A percentile compares a stretch with the other conserved stretches of the same genome.
Conservation (phyloP, 1,284 basidiomycete species). For the Kwoniella shivajii region DNA sequence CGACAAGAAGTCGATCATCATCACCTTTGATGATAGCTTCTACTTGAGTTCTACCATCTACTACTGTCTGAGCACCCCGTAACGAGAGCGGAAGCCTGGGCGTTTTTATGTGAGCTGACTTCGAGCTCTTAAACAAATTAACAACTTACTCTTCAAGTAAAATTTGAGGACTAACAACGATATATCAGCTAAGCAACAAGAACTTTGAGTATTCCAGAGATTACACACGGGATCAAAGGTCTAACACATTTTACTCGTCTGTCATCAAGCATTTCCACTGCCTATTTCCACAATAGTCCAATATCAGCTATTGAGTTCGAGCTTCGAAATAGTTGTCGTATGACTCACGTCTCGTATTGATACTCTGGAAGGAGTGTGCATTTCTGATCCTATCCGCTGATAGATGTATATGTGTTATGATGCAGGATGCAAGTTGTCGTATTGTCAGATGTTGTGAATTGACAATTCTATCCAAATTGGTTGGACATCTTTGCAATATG, state of each 20-base stretch:
- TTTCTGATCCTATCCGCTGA: background rate
- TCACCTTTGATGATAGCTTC: constrained; percentile 79
- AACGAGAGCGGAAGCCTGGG: constrained; percentile 50
- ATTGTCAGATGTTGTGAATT: no score
- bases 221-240: constrained; percentile 71
- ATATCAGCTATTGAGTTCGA: background rate
- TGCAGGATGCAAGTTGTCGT: no score
- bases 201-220: background rate
- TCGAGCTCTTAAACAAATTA: constrained; percentile 59
- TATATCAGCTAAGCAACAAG: constrained; percentile 13
- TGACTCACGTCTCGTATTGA: constrained; percentile 36
- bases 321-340: background rate
- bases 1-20: constrained; percentile 85
- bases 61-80: constrained; percentile 61
- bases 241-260: constrained; percentile 79
- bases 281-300: constrained; percentile 54
- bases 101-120: background rate
- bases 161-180: constrained; percentile 66
- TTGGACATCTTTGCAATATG: constrained; percentile 1
- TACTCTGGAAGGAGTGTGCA: constrained; percentile 20
- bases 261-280: constrained; percentile 80
- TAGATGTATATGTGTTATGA: background rate
- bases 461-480: constrained; percentile 1
- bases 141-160: constrained; percentile 72
- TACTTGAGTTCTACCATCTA: constrained; percentile 76